Evolutionary conservation across 2,329 filamentous ascomycete species (phyloP).

Genomic region (Capronia americana): DNA sequence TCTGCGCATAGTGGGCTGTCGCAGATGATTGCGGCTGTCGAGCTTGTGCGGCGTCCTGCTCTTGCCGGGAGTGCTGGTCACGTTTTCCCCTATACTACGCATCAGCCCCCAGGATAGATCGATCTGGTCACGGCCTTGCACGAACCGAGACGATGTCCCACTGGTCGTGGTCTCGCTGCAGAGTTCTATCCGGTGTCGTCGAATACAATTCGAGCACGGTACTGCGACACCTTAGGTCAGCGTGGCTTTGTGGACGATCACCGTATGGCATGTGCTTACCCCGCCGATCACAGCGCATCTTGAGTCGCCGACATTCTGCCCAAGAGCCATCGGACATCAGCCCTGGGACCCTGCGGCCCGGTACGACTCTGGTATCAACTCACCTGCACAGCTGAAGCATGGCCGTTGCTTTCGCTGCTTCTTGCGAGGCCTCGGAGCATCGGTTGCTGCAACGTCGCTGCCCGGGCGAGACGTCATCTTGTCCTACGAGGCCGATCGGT

Average conservation of each 20-base stretch:
- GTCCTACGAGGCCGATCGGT: conserved; percentile 1
- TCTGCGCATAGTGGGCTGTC: background rate
- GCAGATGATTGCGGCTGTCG: conserved; percentile 3
- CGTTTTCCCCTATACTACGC: background rate
- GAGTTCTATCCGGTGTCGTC: conserved; percentile 15
- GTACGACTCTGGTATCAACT: conserved; percentile 6
- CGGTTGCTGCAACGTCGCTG: conserved; percentile 11
- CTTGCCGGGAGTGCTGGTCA: background rate
- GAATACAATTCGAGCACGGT: conserved; percentile 26
- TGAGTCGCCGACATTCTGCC: conserved; percentile 27
- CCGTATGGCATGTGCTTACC: background rate
- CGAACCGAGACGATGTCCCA: conserved; percentile 7
- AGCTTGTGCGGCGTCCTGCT: conserved; percentile 6
- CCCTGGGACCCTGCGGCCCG: background rate
- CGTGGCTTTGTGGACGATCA: too few relatives aligned
- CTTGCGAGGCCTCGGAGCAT: conserved; percentile 20
- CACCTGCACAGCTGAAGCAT: conserved; percentile 23
- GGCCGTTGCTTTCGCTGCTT: conserved; percentile 25
- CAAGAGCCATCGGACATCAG: conserved; percentile 1
- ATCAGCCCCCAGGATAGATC: background rate
- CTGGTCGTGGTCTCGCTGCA: conserved; percentile 10
- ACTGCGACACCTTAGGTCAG: conserved; percentile 3
- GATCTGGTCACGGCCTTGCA: background rate
- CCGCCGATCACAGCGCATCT: conserved; percentile 23
- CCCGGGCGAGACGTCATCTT: background rate